Conservation (phyloP, 306 rosid genomes). For the Rosa chinensis region DNA sequence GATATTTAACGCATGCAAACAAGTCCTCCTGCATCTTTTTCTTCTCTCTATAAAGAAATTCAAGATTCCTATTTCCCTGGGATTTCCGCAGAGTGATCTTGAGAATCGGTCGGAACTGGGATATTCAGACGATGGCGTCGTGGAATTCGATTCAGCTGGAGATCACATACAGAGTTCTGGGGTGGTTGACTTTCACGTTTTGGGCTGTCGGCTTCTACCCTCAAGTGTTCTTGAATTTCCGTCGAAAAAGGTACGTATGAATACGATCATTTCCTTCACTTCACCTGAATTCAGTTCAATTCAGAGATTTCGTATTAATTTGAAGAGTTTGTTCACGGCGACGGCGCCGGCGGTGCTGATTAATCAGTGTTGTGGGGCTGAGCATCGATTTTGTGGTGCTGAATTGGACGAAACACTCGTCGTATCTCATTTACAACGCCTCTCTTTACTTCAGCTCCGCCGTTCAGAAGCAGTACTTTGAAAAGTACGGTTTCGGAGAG, state of each 20-base stretch:
- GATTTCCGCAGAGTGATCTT: conserved; percentile 8
- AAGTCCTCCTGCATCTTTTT: not conserved
- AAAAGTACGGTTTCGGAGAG: conserved; percentile 66
- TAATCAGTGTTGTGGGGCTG: conserved; percentile 68
- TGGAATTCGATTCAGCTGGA: conserved; percentile 77
- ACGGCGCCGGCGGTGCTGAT: not conserved
- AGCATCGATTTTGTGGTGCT: conserved; percentile 77
- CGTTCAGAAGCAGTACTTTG: conserved; percentile 62
- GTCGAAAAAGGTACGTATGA: conserved; percentile 60
- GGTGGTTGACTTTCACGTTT: conserved; percentile 68
- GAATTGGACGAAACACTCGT: conserved; percentile 76
- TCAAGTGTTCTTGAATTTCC: conserved; percentile 73
- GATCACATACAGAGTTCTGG: conserved; percentile 56
- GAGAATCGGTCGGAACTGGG: conserved; percentile 10
- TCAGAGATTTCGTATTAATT: not conserved
- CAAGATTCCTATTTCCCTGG: not conserved
- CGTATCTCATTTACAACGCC: conserved; percentile 81
- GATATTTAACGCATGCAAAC: not conserved
- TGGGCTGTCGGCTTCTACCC: conserved; percentile 88
- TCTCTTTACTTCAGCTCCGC: conserved; percentile 71
- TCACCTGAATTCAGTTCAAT: not conserved
- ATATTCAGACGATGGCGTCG: conserved; percentile 39
- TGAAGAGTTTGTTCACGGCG: not conserved
- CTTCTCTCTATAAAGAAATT: not conserved
- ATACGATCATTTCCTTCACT: not conserved